Evolutionary conservation across 2,329 filamentous ascomycete genomes (phyloP), one percentile per base, ranked within the genome.

Genomic region (Aureobasidium mangrovei): DNA sequence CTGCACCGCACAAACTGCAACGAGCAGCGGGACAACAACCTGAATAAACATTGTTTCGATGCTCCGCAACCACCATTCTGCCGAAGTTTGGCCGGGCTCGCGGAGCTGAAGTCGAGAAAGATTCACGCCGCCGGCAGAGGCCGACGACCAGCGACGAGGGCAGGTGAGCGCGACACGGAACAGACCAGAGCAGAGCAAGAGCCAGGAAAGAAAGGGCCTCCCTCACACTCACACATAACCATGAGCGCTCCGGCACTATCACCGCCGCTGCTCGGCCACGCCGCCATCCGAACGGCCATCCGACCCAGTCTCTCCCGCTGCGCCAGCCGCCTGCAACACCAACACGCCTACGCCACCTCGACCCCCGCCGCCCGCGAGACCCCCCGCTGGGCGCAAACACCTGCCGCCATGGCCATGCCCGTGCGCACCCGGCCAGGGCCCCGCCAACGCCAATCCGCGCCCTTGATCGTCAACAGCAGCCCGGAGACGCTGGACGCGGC

Each of bases 391-490:
- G 66, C 72, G 57, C 69, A 73, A 57, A 77, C 75, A 39, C 76
- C 76, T 4, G 64, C 65, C 26, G 67, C 67, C 26, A 75, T 77
- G 72, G 59, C 65, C 47, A 74, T 75, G 52, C 74, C 75, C 26
- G 66, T 72, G 53, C 74, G 83, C 71, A 61, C 79, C 77, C 67
- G 82, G 74, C 72, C 77, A 72, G 40, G 32, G 4, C 6, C 40
- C 7, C 53, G 53, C 7, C 60, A 77, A 74, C 65, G 82, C 72
- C 70, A 74, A 76, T 64, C 80, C 73, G 52, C 67, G 62, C 58
- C 77, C 71, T 91, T 81, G 80, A 67, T 67, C 62, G 83, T 90
- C 69, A 97, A 97, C 71, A 77, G 80, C 24, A 82, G 91, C 65
- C 87, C 88, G 7, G 76, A 74, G 60, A 76, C 77, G 64, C 76